A percentile compares a stretch with the other conserved stretches of the same genome.
These are phyloP conservation scores for Chrysoporthe cubensis DNA, from an alignment of 2,329 filamentous ascomycete genomes.

Conservation along the genomic window DNA sequence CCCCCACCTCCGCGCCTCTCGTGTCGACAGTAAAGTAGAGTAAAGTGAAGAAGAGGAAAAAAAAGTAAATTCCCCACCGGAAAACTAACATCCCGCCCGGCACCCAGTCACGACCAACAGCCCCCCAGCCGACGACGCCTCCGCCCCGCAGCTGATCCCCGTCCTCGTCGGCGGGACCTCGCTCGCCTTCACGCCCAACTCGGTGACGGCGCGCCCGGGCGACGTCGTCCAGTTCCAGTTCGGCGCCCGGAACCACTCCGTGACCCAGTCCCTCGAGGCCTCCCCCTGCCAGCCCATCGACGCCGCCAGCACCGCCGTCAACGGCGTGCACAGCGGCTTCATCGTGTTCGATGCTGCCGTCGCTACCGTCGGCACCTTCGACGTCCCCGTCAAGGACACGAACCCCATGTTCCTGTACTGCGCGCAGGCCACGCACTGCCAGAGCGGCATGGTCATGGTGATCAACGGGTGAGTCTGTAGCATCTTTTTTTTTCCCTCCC, in stretches of 20 bases:
- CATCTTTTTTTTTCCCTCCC: background rate
- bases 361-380: conserved; percentile 48
- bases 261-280: conserved; percentile 43
- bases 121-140: background rate
- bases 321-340: conserved; percentile 46
- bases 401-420: conserved; percentile 57
- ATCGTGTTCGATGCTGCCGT: conserved; percentile 44
- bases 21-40: background rate
- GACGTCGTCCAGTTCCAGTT: conserved; percentile 36
- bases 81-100: background rate
- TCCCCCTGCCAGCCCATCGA: conserved; percentile 45
- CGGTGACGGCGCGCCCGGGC: conserved; percentile 28
- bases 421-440: conserved; percentile 52
- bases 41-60: background rate
- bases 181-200: conserved; percentile 30
- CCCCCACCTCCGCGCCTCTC: background rate
- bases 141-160: conserved; percentile 21
- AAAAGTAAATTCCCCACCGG: too few species aligned
- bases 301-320: conserved; percentile 33
- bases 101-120: conserved; percentile 15
- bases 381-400: conserved; percentile 48
- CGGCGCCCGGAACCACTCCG: conserved; percentile 35
- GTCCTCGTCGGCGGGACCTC: conserved; percentile 31
- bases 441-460: conserved; percentile 54
- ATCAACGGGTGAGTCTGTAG: conserved; percentile 42